These are phyloP conservation scores for Pichia sp. DNA, from an alignment of 1,139 yeast genomes.

Conservation along the genomic window DNA sequence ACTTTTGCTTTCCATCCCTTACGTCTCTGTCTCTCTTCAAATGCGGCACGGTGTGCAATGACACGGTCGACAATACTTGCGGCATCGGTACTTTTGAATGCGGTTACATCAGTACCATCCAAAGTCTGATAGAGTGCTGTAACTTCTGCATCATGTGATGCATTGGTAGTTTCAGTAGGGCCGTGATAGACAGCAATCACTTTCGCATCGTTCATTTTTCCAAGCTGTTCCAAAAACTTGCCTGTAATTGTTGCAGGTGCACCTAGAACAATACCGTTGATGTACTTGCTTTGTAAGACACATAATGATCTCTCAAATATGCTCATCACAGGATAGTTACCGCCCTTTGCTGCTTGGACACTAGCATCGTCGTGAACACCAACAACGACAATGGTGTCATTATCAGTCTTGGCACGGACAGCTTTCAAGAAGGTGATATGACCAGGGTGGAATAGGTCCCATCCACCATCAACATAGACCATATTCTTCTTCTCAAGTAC, in stretches of 20 bases:
- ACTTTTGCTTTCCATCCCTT: neutral
- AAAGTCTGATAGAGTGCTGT: no score
- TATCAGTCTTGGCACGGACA: conserved; percentile 33
- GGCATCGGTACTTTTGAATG: conserved; percentile 52
- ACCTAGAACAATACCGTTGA: conserved; percentile 67
- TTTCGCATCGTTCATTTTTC: no score
- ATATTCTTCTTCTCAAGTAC: conserved; percentile 9
- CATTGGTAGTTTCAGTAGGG: conserved; percentile 33
- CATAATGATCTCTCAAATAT: conserved; percentile 78
- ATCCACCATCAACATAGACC: conserved; percentile 74
- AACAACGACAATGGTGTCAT: conserved; percentile 43
- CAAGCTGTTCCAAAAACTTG: no score
- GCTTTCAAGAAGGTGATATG: conserved; percentile 66
- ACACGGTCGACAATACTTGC: conserved; percentile 64
- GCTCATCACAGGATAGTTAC: conserved; percentile 75
- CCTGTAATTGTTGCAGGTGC: conserved; percentile 57
- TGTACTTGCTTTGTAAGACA: conserved; percentile 79
- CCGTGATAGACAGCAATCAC: no score
- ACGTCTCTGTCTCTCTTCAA: conserved; percentile 65
- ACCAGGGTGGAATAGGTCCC: conserved; percentile 90
- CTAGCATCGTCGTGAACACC: conserved; percentile 63
- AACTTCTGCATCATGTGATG: conserved; percentile 54
- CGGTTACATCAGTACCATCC: no score
- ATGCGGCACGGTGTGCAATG: conserved; percentile 53
- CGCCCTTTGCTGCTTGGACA: conserved; percentile 56